A percentile compares a stretch with the other conserved stretches of the same genome.
Conservation (phyloP, 495 filamentous ascomycete species). For the Xeromyces bisporus region DNA sequence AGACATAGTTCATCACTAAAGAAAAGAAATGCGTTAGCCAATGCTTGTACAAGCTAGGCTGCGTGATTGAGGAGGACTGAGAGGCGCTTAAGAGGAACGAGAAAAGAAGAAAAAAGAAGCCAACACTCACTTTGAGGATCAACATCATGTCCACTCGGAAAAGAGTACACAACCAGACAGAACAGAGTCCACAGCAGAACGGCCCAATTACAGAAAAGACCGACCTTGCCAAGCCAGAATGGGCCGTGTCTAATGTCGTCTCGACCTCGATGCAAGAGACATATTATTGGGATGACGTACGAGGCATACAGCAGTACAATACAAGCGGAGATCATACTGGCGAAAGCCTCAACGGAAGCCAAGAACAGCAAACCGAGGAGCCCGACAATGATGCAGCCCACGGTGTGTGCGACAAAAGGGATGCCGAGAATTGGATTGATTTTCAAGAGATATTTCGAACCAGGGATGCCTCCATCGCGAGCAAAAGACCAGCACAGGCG, state of each 20-base stretch:
- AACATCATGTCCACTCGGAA: too few relatives aligned
- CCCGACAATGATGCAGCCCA: slow-evolving; percentile 27
- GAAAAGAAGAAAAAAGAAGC: too few relatives aligned
- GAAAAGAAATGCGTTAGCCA: background rate
- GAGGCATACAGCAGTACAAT: slow-evolving; percentile 33
- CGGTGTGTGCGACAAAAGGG: slow-evolving; percentile 24
- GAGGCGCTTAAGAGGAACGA: too few relatives aligned
- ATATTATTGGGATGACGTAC: slow-evolving; percentile 29
- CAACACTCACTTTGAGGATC: too few relatives aligned
- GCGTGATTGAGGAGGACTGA: too few relatives aligned
- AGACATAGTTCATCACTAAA: slow-evolving; percentile 37
- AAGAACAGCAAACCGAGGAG: slow-evolving; percentile 34
- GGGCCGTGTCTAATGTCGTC: slow-evolving; percentile 29
- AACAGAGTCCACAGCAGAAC: slow-evolving; percentile 34
- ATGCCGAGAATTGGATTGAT: slow-evolving; percentile 8
- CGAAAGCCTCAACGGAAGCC: slow-evolving; percentile 29
- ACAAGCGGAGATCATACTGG: slow-evolving; percentile 32
- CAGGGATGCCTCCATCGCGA: slow-evolving; percentile 15
- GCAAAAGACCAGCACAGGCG: slow-evolving; percentile 26
- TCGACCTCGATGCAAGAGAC: slow-evolving; percentile 28
- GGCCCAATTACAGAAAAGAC: slow-evolving; percentile 27
- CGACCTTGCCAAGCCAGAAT: slow-evolving; percentile 25
- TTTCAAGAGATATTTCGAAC: slow-evolving; percentile 5
- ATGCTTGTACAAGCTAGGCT: too few relatives aligned
- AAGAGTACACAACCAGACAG: slow-evolving; percentile 36